Conservation (phyloP, 1,139 yeast species). For the Yamadazyma jaroonii region DNA sequence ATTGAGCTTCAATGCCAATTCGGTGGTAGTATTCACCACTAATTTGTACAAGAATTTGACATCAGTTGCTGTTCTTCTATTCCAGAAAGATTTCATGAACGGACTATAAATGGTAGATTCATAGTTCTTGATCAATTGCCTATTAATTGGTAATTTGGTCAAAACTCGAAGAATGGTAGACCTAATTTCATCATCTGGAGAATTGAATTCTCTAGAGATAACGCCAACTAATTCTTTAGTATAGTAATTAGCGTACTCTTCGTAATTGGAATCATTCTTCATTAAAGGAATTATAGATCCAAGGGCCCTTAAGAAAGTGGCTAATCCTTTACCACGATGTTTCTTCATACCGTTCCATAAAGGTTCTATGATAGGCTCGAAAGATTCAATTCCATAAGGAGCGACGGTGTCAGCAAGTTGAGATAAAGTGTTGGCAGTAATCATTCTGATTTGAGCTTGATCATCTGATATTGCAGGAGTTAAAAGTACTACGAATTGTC, state of each 20-base stretch:
- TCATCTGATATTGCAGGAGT: slow-evolving; percentile 67
- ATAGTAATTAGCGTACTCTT: slow-evolving; percentile 77
- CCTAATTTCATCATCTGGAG: slow-evolving; percentile 91
- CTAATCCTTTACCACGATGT: slow-evolving; percentile 76
- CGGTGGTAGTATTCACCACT: slow-evolving; percentile 73
- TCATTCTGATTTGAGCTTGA: slow-evolving; percentile 60
- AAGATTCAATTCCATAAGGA: slow-evolving; percentile 91
- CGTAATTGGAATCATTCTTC: slow-evolving; percentile 51
- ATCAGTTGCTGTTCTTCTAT: slow-evolving; percentile 61
- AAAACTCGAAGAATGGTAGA: slow-evolving; percentile 57
- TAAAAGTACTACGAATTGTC: slow-evolving; percentile 62
- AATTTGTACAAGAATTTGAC: slow-evolving; percentile 46
- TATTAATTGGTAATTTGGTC: slow-evolving; percentile 30
- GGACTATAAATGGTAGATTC: slow-evolving; percentile 51
- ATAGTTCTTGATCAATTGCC: slow-evolving; percentile 27
- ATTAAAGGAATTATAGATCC: slow-evolving; percentile 83
- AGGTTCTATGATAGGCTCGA: slow-evolving; percentile 67
- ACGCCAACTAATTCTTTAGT: slow-evolving; percentile 70
- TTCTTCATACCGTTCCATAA: slow-evolving; percentile 76
- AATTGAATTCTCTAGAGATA: slow-evolving; percentile 66
- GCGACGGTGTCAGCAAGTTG: slow-evolving; percentile 80
- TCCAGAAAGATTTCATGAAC: slow-evolving; percentile 78
- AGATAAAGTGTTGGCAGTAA: slow-evolving; percentile 70
- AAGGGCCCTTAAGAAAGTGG: slow-evolving; percentile 74
- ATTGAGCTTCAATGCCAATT: slow-evolving; percentile 68